phyloP scores from a whole-genome alignment of 805 yeast genomes.

The Starmerella bacillaris region DNA sequence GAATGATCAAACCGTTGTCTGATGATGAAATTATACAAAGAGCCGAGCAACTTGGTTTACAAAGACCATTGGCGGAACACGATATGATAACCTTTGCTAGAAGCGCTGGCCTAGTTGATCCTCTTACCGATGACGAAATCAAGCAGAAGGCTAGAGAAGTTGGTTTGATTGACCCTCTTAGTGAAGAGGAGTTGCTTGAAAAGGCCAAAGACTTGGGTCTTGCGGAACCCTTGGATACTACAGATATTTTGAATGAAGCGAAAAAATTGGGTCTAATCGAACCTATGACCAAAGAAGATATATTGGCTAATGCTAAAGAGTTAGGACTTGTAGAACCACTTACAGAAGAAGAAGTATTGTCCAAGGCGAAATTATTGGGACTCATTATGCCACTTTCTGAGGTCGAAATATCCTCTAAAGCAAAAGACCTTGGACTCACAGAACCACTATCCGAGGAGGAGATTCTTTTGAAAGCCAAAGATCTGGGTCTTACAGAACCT shows the following conservation, averaged over 20 bases:
- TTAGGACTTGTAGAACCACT: slow-evolving; percentile 39
- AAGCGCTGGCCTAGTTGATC: slow-evolving; percentile 11
- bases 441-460: slow-evolving; percentile 6
- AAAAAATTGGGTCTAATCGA: slow-evolving; percentile 29
- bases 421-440: slow-evolving; percentile 9
- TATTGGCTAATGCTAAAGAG: slow-evolving; percentile 21
- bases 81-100: slow-evolving; percentile 6
- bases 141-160: slow-evolving; percentile 1
- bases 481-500: slow-evolving; percentile 16
- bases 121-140: slow-evolving; percentile 2
- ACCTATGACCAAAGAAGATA: slow-evolving; percentile 24
- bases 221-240: slow-evolving; percentile 9
- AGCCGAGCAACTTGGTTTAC: slow-evolving; percentile 9
- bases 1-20: slow-evolving; percentile 12
- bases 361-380: slow-evolving; percentile 9
- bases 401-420: slow-evolving; percentile 6
- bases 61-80: slow-evolving; percentile 11
- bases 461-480: slow-evolving; percentile 10
- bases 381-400: slow-evolving; percentile 4
- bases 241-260: slow-evolving; percentile 26
- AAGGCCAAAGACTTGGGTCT: slow-evolving; percentile 18
- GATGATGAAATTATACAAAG: slow-evolving; percentile 1
- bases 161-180: slow-evolving; percentile 18
- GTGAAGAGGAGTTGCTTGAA: slow-evolving; percentile 16
- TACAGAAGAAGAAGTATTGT: slow-evolving; percentile 6